Evolutionary conservation across 208 protist genomes (phyloP).

Genomic region (Chromosphaera perkinsii): DNA sequence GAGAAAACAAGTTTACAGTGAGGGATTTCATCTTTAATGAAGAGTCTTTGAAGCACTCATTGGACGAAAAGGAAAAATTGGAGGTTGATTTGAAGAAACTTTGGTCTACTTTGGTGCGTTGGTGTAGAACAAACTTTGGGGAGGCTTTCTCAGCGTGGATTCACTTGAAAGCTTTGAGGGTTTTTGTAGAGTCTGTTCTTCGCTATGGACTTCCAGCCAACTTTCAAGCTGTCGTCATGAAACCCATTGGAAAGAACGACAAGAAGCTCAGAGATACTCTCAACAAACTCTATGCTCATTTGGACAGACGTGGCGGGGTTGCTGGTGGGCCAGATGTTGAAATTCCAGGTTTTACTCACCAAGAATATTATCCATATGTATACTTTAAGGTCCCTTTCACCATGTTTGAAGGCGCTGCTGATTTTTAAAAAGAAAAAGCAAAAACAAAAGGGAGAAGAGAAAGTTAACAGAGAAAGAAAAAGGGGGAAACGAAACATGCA

Average conservation of each 20-base stretch:
- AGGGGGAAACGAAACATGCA: too few relatives aligned
- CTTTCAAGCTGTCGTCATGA: slow-evolving; percentile 18
- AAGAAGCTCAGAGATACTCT: slow-evolving; percentile 19
- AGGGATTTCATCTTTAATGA: slow-evolving; percentile 30
- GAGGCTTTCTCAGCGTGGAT: slow-evolving; percentile 17
- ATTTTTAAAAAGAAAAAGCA: too few relatives aligned
- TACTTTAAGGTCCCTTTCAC: too few relatives aligned
- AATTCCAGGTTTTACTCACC: too few relatives aligned
- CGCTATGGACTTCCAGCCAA: slow-evolving; percentile 38
- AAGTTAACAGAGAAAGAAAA: too few relatives aligned
- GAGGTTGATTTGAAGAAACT: slow-evolving; percentile 31
- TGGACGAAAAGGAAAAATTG: background rate
- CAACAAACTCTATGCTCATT: too few relatives aligned
- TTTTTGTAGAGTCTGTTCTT: slow-evolving; percentile 33
- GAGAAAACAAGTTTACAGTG: slow-evolving; percentile 36
- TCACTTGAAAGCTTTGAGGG: slow-evolving; percentile 26
- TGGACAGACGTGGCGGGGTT: too few relatives aligned
- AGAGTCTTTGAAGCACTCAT: background rate
- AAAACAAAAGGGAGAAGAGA: too few relatives aligned
- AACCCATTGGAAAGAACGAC: slow-evolving; percentile 16
- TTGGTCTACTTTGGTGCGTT: slow-evolving; percentile 25
- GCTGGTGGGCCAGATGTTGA: too few relatives aligned
- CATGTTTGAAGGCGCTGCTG: too few relatives aligned
- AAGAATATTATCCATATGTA: too few relatives aligned
- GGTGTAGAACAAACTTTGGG: slow-evolving; percentile 31